A percentile compares a stretch with the other conserved stretches of the same genome.
Conservation (phyloP, 768 basidiomycete species). For the Podaxis rugospora region DNA sequence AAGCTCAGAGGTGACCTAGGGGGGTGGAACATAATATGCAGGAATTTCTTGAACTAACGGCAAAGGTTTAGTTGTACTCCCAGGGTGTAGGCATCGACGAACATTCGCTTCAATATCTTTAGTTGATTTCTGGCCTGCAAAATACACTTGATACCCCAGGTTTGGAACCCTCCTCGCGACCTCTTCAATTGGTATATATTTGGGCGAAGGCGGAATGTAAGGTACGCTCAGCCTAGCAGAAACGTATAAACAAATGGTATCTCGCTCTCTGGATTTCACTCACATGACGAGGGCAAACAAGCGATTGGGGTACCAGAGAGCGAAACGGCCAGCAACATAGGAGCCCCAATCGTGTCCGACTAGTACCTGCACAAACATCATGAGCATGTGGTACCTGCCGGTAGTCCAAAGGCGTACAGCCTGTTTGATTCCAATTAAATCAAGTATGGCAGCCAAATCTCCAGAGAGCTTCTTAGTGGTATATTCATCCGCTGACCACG, state of each 20-base stretch:
- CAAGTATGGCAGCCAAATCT: constrained; percentile 65
- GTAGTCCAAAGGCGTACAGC: constrained; percentile 39
- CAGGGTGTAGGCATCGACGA: constrained; percentile 12
- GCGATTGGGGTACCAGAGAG: constrained; percentile 68
- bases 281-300: constrained; percentile 57
- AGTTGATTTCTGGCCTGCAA: constrained; percentile 48
- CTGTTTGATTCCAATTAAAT: constrained; percentile 44
- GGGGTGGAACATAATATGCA: constrained; percentile 23
- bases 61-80: not conserved
- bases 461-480: constrained; percentile 53
- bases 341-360: constrained; percentile 85
- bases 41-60: constrained; percentile 34
- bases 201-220: constrained; percentile 52
- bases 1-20: constrained; percentile 20
- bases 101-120: constrained; percentile 56
- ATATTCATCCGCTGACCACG: constrained; percentile 48
- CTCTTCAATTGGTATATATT: constrained; percentile 46
- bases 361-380: constrained; percentile 38
- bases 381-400: not conserved
- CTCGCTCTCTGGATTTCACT: constrained; percentile 17
- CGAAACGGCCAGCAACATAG: constrained; percentile 57
- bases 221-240: constrained; percentile 59
- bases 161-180: constrained; percentile 49
- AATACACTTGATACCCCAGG: constrained; percentile 66
- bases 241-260: not conserved